These are phyloP conservation scores for Naganishia albida DNA, from an alignment of 1,284 basidiomycete species.

Conservation along the genomic window DNA sequence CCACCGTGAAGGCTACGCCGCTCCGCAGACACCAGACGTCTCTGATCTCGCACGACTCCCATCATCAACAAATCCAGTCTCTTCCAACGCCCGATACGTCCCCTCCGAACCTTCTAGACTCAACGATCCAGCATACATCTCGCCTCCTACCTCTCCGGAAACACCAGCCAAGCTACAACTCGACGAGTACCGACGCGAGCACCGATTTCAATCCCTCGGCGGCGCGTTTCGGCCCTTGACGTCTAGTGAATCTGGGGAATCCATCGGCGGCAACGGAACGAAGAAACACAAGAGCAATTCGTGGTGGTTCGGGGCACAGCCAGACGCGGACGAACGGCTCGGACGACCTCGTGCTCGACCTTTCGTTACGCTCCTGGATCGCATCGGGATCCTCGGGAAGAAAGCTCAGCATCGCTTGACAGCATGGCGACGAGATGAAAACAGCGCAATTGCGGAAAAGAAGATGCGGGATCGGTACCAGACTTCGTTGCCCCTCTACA, in stretches of 20 bases:
- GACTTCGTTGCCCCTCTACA: conserved; percentile 16
- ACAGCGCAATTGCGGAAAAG: conserved; percentile 18
- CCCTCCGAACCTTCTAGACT: not conserved
- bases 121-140: not conserved
- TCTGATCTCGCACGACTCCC: too few species aligned
- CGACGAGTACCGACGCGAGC: conserved; percentile 23
- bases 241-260: conserved; percentile 2
- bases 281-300: not conserved
- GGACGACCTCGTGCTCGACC: conserved; percentile 11
- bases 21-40: too few species aligned
- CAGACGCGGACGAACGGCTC: not conserved
- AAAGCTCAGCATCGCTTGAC: conserved; percentile 12
- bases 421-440: not conserved
- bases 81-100: not conserved
- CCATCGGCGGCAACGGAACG: not conserved
- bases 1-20: conserved; percentile 11
- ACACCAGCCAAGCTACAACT: conserved; percentile 10
- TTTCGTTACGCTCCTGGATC: not conserved
- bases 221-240: conserved; percentile 23
- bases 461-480: not conserved
- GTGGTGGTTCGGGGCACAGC: conserved; percentile 1
- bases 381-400: not conserved
- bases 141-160: conserved; percentile 12
- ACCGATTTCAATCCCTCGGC: conserved; percentile 17
- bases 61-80: not conserved